Percentiles rank a stretch among this genome's conserved stretches.
phyloP scores from a whole-genome alignment of 208 protist species.

The Trypanosoma congolense region DNA sequence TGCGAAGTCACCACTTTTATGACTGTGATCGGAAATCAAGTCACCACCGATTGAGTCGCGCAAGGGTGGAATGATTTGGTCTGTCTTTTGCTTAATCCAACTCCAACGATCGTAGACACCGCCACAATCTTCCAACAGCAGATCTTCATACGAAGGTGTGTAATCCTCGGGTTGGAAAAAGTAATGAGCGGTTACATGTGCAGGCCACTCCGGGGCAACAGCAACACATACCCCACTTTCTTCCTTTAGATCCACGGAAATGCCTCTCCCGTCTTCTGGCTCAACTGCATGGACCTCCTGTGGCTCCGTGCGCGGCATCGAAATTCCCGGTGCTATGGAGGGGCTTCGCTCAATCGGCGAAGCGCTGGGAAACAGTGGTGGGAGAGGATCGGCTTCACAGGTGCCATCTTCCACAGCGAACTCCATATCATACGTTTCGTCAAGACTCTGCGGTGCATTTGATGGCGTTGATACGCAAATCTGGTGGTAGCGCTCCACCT shows the following conservation, averaged over 20 bases:
- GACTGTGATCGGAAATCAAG: constrained; percentile 3
- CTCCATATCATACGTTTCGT: background rate
- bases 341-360: constrained; percentile 24
- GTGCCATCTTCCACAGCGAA: background rate
- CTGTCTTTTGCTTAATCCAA: constrained; percentile 7
- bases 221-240: background rate
- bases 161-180: background rate
- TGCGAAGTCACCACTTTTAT: constrained; percentile 21
- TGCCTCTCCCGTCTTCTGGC: background rate
- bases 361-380: constrained; percentile 19
- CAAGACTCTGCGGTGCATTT: constrained; percentile 8
- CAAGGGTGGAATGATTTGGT: constrained; percentile 18
- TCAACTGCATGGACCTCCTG: constrained; percentile 1
- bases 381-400: background rate
- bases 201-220: background rate
- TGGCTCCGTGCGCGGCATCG: constrained; percentile 19
- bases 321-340: background rate
- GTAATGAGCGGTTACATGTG: background rate
- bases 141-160: constrained; percentile 1
- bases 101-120: constrained; percentile 3
- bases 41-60: constrained; percentile 9
- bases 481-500: constrained; percentile 9
- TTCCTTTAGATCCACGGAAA: constrained; percentile 1
- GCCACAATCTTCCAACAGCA: constrained; percentile 2
- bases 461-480: constrained; percentile 5